Percentiles rank a stretch among this genome's conserved stretches.
phyloP scores from a whole-genome alignment of 2,329 filamentous ascomycete species.

The Chrysoporthe puriensis region DNA sequence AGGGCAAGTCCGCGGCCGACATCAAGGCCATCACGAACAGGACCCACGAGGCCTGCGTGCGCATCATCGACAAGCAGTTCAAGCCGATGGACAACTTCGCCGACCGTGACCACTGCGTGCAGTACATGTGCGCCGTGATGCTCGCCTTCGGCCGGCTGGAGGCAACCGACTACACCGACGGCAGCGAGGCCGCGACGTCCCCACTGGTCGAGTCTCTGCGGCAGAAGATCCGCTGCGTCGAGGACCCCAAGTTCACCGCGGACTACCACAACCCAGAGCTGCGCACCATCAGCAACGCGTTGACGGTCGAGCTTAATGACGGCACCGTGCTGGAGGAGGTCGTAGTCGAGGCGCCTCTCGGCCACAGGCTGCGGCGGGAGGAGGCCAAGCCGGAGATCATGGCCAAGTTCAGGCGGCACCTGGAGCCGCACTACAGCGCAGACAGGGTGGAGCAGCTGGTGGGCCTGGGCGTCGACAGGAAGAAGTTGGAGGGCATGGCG shows the following conservation, averaged over 20 bases:
- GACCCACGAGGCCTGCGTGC: slow-evolving; percentile 96
- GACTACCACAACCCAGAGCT: slow-evolving; percentile 95
- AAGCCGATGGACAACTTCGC: slow-evolving; percentile 99
- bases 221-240: slow-evolving; percentile 92
- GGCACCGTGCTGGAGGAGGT: slow-evolving; percentile 90
- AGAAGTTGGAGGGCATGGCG: slow-evolving; percentile 76
- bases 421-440: slow-evolving; percentile 80
- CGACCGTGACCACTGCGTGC: slow-evolving; percentile 98
- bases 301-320: slow-evolving; percentile 93
- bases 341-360: slow-evolving; percentile 90
- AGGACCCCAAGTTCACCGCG: slow-evolving; percentile 90
- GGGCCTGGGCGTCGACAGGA: slow-evolving; percentile 74
- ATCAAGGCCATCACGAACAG: slow-evolving; percentile 93
- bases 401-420: slow-evolving; percentile 92
- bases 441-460: slow-evolving; percentile 81
- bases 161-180: slow-evolving; percentile 91
- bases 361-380: slow-evolving; percentile 86
- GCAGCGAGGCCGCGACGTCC: slow-evolving; percentile 87
- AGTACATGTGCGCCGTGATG: slow-evolving; percentile 99
- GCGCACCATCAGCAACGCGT: slow-evolving; percentile 95
- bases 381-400: slow-evolving; percentile 98
- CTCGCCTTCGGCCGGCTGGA: slow-evolving; percentile 92
- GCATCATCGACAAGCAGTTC: slow-evolving; percentile 99
- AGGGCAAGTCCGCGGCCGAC: slow-evolving; percentile 90
- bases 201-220: slow-evolving; percentile 88